These are phyloP conservation scores for Calonectria pseudoturangicola DNA, from an alignment of 2,329 filamentous ascomycete genomes.

Conservation along the genomic window DNA sequence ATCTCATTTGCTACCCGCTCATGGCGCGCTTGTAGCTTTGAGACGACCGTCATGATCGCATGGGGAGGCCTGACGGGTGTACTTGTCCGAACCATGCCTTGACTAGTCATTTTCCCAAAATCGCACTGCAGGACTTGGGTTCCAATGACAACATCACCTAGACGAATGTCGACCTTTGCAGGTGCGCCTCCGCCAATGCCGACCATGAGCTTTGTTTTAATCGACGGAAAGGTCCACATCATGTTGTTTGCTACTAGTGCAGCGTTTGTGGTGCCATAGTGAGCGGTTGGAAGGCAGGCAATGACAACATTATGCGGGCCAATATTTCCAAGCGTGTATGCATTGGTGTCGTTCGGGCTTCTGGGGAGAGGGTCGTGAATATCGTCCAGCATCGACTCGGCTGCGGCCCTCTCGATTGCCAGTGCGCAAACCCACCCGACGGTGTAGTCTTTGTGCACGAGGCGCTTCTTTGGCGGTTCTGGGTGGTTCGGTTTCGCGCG, in stretches of 20 bases:
- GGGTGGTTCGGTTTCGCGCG: no score
- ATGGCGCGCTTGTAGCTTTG: background rate
- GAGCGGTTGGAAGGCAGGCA: background rate
- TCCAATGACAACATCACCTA: background rate
- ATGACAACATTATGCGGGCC: conserved; percentile 2
- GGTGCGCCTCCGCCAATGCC: background rate
- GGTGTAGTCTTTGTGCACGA: background rate
- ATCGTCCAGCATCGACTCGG: background rate
- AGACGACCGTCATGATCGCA: background rate
- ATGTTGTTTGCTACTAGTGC: background rate
- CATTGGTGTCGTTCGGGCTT: background rate
- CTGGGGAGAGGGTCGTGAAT: background rate
- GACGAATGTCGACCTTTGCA: background rate
- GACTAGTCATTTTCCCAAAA: background rate
- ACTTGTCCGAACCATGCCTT: background rate
- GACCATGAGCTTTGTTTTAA: background rate
- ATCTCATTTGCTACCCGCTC: background rate
- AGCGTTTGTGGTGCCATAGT: background rate
- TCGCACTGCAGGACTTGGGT: background rate
- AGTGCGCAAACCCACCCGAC: background rate
- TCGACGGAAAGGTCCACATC: background rate
- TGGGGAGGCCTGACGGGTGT: background rate
- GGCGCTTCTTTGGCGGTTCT: no score
- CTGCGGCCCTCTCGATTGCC: background rate
- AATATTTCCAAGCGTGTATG: background rate